These are phyloP conservation scores for Glycine tomentella DNA, from an alignment of 306 rosid species.

Conservation along the genomic window DNA sequence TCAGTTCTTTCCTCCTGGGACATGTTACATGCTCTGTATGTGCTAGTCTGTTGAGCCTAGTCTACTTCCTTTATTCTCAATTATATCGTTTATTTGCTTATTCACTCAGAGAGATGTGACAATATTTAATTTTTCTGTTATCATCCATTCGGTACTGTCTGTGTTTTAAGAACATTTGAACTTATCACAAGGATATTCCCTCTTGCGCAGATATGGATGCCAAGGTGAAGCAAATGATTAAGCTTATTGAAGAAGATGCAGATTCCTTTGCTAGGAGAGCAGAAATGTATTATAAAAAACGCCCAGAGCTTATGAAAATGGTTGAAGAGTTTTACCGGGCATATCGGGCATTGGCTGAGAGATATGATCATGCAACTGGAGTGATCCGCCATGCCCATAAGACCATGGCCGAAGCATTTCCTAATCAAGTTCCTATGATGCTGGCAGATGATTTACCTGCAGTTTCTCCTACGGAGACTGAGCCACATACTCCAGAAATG, in stretches of 20 bases:
- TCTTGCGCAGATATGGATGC: conserved; percentile 84
- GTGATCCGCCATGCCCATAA: conserved; percentile 94
- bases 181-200: conserved; percentile 30
- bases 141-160: conserved; percentile 23
- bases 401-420: conserved; percentile 95
- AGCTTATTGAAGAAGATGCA: conserved; percentile 97
- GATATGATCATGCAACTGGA: conserved; percentile 96
- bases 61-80: conserved; percentile 19
- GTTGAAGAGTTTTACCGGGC: conserved; percentile 98
- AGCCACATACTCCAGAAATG: conserved; percentile 73
- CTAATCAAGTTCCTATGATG: conserved; percentile 78
- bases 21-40: conserved; percentile 23
- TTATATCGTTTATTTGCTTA: conserved; percentile 3
- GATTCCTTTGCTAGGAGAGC: conserved; percentile 99
- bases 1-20: conserved; percentile 19
- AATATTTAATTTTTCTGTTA: conserved; percentile 17
- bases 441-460: conserved; percentile 71
- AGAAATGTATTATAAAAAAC: conserved; percentile 96
- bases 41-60: neutral
- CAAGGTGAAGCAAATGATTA: conserved; percentile 98
- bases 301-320: conserved; percentile 98
- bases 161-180: neutral
- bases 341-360: conserved; percentile 95
- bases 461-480: conserved; percentile 53
- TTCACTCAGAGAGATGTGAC: neutral